These are phyloP conservation scores for Exutisphaerella laricina DNA, from an alignment of 2,329 filamentous ascomycete genomes.

Conservation along the genomic window DNA sequence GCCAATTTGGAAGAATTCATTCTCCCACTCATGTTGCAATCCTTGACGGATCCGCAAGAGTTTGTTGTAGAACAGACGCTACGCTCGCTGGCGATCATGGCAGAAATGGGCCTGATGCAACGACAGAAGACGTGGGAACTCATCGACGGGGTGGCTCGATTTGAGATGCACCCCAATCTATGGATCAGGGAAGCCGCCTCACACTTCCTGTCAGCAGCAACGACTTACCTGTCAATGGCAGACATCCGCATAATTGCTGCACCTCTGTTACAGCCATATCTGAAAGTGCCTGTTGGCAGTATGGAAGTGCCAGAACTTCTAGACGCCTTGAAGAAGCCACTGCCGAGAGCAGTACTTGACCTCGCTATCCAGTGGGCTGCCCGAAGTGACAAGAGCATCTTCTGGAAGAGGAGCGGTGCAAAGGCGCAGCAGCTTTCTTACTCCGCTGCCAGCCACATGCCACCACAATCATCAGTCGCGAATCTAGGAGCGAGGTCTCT, in stretches of 20 bases:
- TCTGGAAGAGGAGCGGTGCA: conserved; percentile 77
- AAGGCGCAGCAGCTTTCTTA: conserved; percentile 63
- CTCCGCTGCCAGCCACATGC: conserved; percentile 44
- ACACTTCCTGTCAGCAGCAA: conserved; percentile 73
- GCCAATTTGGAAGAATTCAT: conserved; percentile 92
- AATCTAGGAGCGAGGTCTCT: conserved; percentile 56
- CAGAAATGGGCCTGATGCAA: conserved; percentile 80
- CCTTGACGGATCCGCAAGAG: conserved; percentile 86
- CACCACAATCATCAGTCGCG: conserved; percentile 52
- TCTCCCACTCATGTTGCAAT: conserved; percentile 90
- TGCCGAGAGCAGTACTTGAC: conserved; percentile 76
- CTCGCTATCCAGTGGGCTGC: conserved; percentile 76
- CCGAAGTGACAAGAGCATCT: conserved; percentile 65
- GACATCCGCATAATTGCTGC: conserved; percentile 78
- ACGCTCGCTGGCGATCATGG: conserved; percentile 81
- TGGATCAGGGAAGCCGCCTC: conserved; percentile 91
- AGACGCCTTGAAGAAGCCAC: conserved; percentile 74
- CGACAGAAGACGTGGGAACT: conserved; percentile 81
- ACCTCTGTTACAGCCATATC: conserved; percentile 73
- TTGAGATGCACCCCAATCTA: conserved; percentile 87
- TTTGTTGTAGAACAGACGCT: conserved; percentile 89
- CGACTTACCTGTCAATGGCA: conserved; percentile 68
- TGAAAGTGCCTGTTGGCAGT: conserved; percentile 66
- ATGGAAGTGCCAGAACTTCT: conserved; percentile 70
- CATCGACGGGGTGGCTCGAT: conserved; percentile 73